These are phyloP conservation scores for Isabelozyma pseudorhagii DNA, from an alignment of 805 yeast species.

Conservation along the genomic window DNA sequence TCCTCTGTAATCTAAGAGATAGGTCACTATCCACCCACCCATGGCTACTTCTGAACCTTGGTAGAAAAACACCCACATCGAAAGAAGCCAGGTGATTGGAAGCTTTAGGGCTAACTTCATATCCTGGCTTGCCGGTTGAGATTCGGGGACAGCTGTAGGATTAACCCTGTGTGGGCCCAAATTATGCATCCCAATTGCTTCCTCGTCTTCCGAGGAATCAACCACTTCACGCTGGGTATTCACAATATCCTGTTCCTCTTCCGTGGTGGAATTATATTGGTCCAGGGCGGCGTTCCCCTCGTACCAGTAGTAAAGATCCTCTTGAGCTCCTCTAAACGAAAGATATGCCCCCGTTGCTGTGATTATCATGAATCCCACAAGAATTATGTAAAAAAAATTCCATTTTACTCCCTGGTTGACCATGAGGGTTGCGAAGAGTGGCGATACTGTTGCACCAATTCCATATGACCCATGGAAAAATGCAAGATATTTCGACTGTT, in stretches of 20 bases:
- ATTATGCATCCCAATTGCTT: background rate
- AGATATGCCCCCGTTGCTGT: conserved; percentile 7
- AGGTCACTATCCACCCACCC: conserved; percentile 75
- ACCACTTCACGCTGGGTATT: background rate
- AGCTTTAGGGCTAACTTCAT: conserved; percentile 32
- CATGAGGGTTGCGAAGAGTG: conserved; percentile 19
- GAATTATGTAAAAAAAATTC: conserved; percentile 18
- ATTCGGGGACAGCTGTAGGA: background rate
- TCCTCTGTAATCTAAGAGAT: conserved; percentile 51
- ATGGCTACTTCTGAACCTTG: conserved; percentile 68
- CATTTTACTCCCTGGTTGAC: conserved; percentile 16
- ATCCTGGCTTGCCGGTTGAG: background rate
- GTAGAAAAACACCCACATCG: conserved; percentile 56
- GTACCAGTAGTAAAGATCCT: conserved; percentile 15
- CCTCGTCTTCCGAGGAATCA: background rate
- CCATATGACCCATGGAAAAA: conserved; percentile 21
- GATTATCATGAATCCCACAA: conserved; percentile 15
- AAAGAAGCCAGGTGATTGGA: conserved; percentile 44
- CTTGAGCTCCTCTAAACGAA: conserved; percentile 15
- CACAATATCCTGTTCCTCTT: background rate
- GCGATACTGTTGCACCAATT: conserved; percentile 22
- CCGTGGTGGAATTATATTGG: background rate
- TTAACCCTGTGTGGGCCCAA: background rate
- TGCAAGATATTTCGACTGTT: conserved; percentile 12
- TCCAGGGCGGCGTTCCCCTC: background rate